These are phyloP conservation scores for Schizopora paradoxa DNA, from an alignment of 1,284 basidiomycete genomes.

Conservation along the genomic window DNA sequence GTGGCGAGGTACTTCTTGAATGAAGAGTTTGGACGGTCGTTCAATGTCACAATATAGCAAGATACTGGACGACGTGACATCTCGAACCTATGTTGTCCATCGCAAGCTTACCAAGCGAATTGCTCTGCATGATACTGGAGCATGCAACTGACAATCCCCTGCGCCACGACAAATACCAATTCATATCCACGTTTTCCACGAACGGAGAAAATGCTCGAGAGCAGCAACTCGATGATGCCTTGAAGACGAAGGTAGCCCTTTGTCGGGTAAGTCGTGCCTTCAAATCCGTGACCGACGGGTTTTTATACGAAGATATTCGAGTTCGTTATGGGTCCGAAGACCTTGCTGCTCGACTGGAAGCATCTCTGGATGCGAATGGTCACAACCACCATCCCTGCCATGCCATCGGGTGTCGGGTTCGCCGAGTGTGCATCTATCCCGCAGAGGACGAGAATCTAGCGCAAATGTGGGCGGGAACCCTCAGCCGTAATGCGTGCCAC, in stretches of 20 bases:
- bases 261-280: constrained; percentile 6
- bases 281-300: constrained; percentile 3
- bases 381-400: background rate
- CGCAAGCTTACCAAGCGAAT: too few relatives aligned
- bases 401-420: constrained; percentile 4
- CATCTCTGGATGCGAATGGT: background rate
- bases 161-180: too few relatives aligned
- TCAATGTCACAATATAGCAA: too few relatives aligned
- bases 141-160: too few relatives aligned
- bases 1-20: too few relatives aligned
- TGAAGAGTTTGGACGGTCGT: too few relatives aligned
- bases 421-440: background rate
- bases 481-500: constrained; percentile 2
- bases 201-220: too few relatives aligned
- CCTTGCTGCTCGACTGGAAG: constrained; percentile 6
- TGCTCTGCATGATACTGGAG: too few relatives aligned
- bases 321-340: constrained; percentile 2
- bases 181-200: too few relatives aligned
- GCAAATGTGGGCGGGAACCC: constrained; percentile 2
- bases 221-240: background rate
- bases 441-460: background rate
- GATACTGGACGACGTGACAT: too few relatives aligned
- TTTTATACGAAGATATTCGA: constrained; percentile 11
- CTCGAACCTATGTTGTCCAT: too few relatives aligned
- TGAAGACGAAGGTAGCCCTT: constrained; percentile 2